phyloP scores from a whole-genome alignment of 345 rosid species.

The Pelargonium nanum region DNA sequence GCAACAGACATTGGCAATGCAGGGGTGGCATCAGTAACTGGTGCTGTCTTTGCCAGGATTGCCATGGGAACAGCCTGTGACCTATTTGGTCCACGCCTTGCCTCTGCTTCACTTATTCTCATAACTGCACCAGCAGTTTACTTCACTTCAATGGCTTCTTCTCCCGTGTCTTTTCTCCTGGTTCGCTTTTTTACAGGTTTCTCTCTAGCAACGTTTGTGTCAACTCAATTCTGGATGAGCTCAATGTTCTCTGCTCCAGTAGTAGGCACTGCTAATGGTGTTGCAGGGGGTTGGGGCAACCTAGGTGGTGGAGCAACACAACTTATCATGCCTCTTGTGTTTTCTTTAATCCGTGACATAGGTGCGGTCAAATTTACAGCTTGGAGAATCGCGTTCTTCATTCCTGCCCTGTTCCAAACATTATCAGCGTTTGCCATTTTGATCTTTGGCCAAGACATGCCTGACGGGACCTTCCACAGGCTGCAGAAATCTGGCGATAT shows the following conservation, averaged over 20 bases:
- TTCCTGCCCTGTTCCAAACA: conserved; percentile 73
- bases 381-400: conserved; percentile 77
- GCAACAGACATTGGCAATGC: conserved; percentile 85
- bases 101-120: conserved; percentile 71
- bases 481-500: conserved; percentile 61
- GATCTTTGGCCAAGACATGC: conserved; percentile 73
- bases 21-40: conserved; percentile 81
- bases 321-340: conserved; percentile 78
- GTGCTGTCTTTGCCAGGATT: conserved; percentile 73
- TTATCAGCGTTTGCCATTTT: conserved; percentile 57
- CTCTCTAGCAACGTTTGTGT: conserved; percentile 73
- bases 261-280: conserved; percentile 73
- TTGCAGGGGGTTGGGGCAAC: conserved; percentile 94
- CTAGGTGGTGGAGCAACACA: conserved; percentile 90
- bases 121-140: conserved; percentile 78
- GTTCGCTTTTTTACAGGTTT: conserved; percentile 71
- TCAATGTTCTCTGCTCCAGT: conserved; percentile 68
- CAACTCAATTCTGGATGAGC: conserved; percentile 98
- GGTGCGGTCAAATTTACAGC: conserved; percentile 73
- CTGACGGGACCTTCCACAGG: conserved; percentile 51
- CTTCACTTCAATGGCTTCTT: conserved; percentile 47
- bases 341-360: conserved; percentile 32
- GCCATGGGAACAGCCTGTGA: conserved; percentile 83
- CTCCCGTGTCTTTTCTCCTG: conserved; percentile 57
- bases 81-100: conserved; percentile 78